These are phyloP conservation scores for Chrysoporthe cubensis DNA, from an alignment of 2,329 filamentous ascomycete species.

Conservation along the genomic window DNA sequence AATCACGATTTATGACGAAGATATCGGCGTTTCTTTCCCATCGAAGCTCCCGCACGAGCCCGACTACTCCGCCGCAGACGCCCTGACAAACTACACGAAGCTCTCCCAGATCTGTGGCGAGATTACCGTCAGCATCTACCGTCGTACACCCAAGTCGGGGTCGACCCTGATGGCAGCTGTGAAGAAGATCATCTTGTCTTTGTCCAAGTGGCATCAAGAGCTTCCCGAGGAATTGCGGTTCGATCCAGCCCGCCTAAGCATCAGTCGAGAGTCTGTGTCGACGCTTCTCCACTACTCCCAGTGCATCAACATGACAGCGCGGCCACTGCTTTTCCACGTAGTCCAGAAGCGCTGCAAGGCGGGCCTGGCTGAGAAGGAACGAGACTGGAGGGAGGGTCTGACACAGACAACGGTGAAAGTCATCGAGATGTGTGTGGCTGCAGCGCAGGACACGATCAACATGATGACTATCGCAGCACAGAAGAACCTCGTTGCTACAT, in stretches of 20 bases:
- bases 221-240: slow-evolving; percentile 53
- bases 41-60: slow-evolving; percentile 42
- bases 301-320: slow-evolving; percentile 60
- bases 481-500: slow-evolving; percentile 57
- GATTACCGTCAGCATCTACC: slow-evolving; percentile 52
- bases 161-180: slow-evolving; percentile 53
- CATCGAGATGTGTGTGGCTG: slow-evolving; percentile 56
- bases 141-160: slow-evolving; percentile 47
- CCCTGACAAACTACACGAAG: slow-evolving; percentile 56
- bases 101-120: slow-evolving; percentile 56
- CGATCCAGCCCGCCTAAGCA: slow-evolving; percentile 49
- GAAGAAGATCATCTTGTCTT: slow-evolving; percentile 52
- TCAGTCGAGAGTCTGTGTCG: slow-evolving; percentile 54
- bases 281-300: slow-evolving; percentile 60
- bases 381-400: slow-evolving; percentile 52
- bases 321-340: slow-evolving; percentile 57
- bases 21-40: slow-evolving; percentile 50
- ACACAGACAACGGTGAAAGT: slow-evolving; percentile 52
- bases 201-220: slow-evolving; percentile 54
- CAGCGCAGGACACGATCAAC: slow-evolving; percentile 51
- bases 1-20: slow-evolving; percentile 57
- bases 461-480: slow-evolving; percentile 54
- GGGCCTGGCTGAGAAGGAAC: slow-evolving; percentile 38
- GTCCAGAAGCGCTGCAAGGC: slow-evolving; percentile 51
- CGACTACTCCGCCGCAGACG: slow-evolving; percentile 49